Percentiles rank a stretch among this genome's conserved stretches.
Evolutionary conservation across 768 basidiomycete genomes (phyloP).

Genomic region (Asterophora lycoperdoides): DNA sequence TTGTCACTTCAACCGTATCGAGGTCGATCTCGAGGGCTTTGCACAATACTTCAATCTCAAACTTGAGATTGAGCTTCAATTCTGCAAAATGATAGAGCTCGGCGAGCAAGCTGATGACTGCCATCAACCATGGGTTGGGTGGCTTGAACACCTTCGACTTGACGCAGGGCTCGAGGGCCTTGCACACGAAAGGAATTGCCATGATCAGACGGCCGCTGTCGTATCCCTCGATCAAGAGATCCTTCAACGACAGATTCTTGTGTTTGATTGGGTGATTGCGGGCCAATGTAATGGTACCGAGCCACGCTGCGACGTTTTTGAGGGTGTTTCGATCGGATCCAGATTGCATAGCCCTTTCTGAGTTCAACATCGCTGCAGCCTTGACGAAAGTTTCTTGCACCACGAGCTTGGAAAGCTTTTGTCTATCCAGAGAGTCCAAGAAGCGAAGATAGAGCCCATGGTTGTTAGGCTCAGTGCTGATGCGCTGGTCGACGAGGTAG

Average conservation of each 20-base stretch:
- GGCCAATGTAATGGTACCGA: conserved; percentile 90
- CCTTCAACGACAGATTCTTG: conserved; percentile 94
- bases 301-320: conserved; percentile 95
- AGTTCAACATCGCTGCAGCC: conserved; percentile 81
- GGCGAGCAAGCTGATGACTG: conserved; percentile 82
- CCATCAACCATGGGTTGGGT: conserved; percentile 99
- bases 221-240: conserved; percentile 93
- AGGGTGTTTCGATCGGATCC: conserved; percentile 80
- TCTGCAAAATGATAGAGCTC: conserved; percentile 98
- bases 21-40: conserved; percentile 87
- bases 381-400: conserved; percentile 94
- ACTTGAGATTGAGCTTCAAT: conserved; percentile 93
- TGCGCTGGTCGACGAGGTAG: conserved; percentile 93
- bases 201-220: conserved; percentile 88
- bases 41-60: conserved; percentile 97
- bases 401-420: conserved; percentile 66
- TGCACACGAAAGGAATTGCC: conserved; percentile 97
- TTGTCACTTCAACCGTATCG: conserved; percentile 78
- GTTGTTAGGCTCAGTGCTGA: conserved; percentile 96
- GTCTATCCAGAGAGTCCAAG: conserved; percentile 74
- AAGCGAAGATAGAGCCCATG: conserved; percentile 94
- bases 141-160: conserved; percentile 91
- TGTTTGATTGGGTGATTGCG: conserved; percentile 90
- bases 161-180: conserved; percentile 86
- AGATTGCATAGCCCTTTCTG: conserved; percentile 83